A percentile compares a stretch with the other conserved stretches of the same genome.
phyloP scores from a whole-genome alignment of 2,329 filamentous ascomycete genomes.

The Fusarium anthophilum region DNA sequence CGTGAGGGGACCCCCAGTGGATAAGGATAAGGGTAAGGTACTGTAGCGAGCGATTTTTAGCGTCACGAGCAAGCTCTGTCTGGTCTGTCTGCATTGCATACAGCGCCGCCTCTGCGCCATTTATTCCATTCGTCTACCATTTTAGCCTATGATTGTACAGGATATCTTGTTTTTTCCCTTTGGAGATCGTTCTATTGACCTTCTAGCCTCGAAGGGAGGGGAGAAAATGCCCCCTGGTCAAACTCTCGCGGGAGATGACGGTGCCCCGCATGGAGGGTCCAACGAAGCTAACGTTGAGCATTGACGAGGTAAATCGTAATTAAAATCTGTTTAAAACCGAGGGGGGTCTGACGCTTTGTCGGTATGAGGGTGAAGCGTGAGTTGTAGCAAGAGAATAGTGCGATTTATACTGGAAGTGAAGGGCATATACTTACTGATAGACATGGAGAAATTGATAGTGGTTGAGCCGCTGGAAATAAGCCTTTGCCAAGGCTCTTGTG shows the following conservation, averaged over 20 bases:
- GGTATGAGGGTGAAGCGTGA: conserved; percentile 9
- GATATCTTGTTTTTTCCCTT: not conserved
- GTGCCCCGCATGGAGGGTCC: conserved; percentile 17
- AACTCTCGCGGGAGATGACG: conserved; percentile 9
- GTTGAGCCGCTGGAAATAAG: conserved; percentile 1
- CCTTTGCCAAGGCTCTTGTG: conserved; percentile 10
- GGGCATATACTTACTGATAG: too few relatives aligned
- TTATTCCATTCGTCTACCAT: not conserved
- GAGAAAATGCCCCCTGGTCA: not conserved
- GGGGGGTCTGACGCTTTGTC: not conserved
- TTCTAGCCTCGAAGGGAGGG: not conserved
- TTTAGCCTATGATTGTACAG: not conserved
- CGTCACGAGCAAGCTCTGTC: not conserved
- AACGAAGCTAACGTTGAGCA: not conserved
- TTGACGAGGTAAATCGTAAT: conserved; percentile 29
- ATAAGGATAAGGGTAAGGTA: not conserved
- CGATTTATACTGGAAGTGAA: too few relatives aligned
- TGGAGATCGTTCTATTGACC: not conserved
- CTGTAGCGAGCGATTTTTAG: conserved; percentile 12
- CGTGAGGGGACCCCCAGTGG: conserved; percentile 18
- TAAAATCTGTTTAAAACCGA: conserved; percentile 2
- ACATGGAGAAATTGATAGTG: too few relatives aligned
- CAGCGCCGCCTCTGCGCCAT: not conserved
- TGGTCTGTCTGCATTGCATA: not conserved
- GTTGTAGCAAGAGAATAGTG: too few relatives aligned